A percentile compares a stretch with the other conserved stretches of the same genome.
phyloP scores from a whole-genome alignment of 768 basidiomycete genomes.

The Agaricus sinodeliciosus region DNA sequence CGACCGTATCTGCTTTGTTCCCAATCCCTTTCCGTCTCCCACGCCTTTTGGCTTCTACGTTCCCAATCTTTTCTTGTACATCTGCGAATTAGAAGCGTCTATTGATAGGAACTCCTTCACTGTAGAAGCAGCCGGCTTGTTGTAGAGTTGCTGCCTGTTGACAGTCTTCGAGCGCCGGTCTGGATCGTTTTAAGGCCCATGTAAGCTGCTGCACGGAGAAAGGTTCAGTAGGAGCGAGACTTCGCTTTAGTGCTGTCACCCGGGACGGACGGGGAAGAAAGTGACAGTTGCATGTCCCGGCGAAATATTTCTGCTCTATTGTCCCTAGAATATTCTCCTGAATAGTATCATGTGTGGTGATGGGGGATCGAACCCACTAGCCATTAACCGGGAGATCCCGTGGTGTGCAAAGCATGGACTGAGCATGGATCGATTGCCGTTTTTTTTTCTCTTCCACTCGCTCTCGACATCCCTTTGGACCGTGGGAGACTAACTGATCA shows the following conservation, averaged over 20 bases:
- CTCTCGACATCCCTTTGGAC: too few relatives aligned
- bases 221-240: slow-evolving; percentile 59
- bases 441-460: too few relatives aligned
- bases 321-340: too few relatives aligned
- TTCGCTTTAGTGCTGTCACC: too few relatives aligned
- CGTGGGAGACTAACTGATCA: not conserved
- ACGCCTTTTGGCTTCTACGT: slow-evolving; percentile 53
- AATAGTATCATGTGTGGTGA: too few relatives aligned
- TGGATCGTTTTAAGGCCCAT: slow-evolving; percentile 78
- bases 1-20: slow-evolving; percentile 66
- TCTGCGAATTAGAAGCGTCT: slow-evolving; percentile 56
- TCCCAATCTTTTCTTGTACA: slow-evolving; percentile 49
- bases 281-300: too few relatives aligned
- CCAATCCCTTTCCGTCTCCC: slow-evolving; percentile 65
- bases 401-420: too few relatives aligned
- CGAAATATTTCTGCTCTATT: too few relatives aligned
- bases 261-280: too few relatives aligned
- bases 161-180: slow-evolving; percentile 70
- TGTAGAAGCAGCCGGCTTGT: slow-evolving; percentile 54
- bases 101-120: slow-evolving; percentile 51
- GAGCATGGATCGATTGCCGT: too few relatives aligned
- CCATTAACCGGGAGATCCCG: too few relatives aligned
- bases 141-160: slow-evolving; percentile 68
- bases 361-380: too few relatives aligned
- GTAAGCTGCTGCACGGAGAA: slow-evolving; percentile 78